These are phyloP conservation scores for Calonectria ilicicola DNA, from an alignment of 2,329 filamentous ascomycete species.

Conservation along the genomic window DNA sequence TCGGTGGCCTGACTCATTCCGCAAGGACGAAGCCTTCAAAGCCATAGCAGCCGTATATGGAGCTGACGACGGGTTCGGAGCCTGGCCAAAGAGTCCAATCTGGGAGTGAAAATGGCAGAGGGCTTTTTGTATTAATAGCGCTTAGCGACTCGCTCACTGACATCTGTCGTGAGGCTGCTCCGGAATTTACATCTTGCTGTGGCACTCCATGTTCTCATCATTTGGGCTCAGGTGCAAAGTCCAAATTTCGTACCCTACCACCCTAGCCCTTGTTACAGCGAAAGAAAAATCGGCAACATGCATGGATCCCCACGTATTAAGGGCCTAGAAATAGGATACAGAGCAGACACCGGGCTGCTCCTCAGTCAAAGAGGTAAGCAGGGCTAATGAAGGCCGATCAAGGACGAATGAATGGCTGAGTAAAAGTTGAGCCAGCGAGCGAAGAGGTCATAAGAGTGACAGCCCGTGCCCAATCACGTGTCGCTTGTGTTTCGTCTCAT, in stretches of 20 bases:
- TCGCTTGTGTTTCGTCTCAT: no score
- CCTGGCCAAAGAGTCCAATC: background rate
- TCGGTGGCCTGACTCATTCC: constrained; percentile 48
- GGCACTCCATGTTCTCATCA: background rate
- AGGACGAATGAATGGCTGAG: no score
- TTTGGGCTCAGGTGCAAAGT: background rate
- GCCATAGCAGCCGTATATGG: background rate
- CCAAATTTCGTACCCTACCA: background rate
- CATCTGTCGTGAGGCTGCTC: background rate
- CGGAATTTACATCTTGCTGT: background rate
- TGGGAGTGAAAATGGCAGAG: background rate
- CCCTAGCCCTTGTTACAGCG: background rate
- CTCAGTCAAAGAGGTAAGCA: no score
- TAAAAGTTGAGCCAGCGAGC: no score
- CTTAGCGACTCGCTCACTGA: background rate
- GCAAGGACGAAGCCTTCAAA: constrained; percentile 38
- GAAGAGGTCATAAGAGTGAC: no score
- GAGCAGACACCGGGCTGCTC: no score
- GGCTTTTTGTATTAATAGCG: background rate
- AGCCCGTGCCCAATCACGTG: no score
- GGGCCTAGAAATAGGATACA: no score
- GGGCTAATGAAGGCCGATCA: no score
- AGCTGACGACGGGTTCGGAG: background rate
- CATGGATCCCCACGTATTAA: background rate
- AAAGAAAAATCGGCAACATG: background rate